These are phyloP conservation scores for Phytopythium oedochilum DNA, from an alignment of 352 stramenopile species.

Conservation along the genomic window DNA sequence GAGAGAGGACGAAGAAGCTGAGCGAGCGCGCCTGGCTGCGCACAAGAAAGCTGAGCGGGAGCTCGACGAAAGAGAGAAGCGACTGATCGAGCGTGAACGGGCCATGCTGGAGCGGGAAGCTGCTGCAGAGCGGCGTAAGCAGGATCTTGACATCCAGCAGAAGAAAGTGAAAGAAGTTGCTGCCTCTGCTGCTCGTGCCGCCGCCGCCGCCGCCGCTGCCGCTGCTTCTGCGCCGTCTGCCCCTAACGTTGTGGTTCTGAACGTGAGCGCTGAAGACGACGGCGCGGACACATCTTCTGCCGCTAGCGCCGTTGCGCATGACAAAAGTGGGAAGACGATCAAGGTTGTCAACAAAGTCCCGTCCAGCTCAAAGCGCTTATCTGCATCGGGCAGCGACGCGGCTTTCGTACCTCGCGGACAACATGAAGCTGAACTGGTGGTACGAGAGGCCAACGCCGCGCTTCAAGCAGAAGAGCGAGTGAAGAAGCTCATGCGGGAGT, in stretches of 20 bases:
- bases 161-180: constrained; percentile 8
- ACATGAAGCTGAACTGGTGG: constrained; percentile 50
- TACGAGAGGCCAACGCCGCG: constrained; percentile 41
- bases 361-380: constrained; percentile 8
- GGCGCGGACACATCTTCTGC: constrained; percentile 2
- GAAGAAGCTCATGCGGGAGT: constrained; percentile 52
- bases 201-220: not conserved
- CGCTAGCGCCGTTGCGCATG: not conserved
- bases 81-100: constrained; percentile 41
- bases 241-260: constrained; percentile 61
- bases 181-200: not conserved
- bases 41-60: constrained; percentile 39
- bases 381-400: constrained; percentile 4
- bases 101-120: constrained; percentile 36
- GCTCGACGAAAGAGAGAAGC: constrained; percentile 54
- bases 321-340: constrained; percentile 1
- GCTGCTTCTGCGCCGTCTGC: constrained; percentile 2
- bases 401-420: constrained; percentile 36
- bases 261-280: constrained; percentile 38
- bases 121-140: constrained; percentile 17
- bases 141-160: constrained; percentile 10
- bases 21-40: constrained; percentile 23
- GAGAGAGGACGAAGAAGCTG: constrained; percentile 39
- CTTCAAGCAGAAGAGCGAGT: constrained; percentile 46
- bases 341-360: constrained; percentile 19